These are phyloP conservation scores for Chalara sp. DNA, from an alignment of 2,329 filamentous ascomycete genomes.

Conservation along the genomic window DNA sequence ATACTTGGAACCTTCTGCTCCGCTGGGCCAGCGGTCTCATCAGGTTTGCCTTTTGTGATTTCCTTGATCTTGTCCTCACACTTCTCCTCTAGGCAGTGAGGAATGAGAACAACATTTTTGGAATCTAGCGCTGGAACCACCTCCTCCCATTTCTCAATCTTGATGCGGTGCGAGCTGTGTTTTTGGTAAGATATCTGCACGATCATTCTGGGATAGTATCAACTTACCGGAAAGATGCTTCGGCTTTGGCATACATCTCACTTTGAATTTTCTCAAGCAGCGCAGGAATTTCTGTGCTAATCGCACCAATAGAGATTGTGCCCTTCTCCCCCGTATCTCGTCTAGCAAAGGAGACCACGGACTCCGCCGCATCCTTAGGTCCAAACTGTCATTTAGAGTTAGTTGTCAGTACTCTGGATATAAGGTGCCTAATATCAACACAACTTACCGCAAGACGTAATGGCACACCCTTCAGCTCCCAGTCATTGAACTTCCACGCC, in stretches of 20 bases:
- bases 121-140: slow-evolving; percentile 84
- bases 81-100: slow-evolving; percentile 72
- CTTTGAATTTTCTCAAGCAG: slow-evolving; percentile 86
- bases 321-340: slow-evolving; percentile 83
- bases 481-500: slow-evolving; percentile 98
- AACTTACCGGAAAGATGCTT: slow-evolving; percentile 55
- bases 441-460: slow-evolving; percentile 58
- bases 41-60: slow-evolving; percentile 70
- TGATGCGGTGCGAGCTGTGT: slow-evolving; percentile 62
- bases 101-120: slow-evolving; percentile 90
- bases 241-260: slow-evolving; percentile 70
- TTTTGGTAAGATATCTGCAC: background rate
- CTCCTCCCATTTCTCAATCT: slow-evolving; percentile 81
- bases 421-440: too few species aligned
- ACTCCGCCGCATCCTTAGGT: slow-evolving; percentile 83
- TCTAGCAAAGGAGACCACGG: slow-evolving; percentile 77
- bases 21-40: slow-evolving; percentile 36
- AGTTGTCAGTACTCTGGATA: too few species aligned
- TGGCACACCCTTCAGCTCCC: slow-evolving; percentile 94
- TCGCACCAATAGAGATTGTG: slow-evolving; percentile 67
- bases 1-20: slow-evolving; percentile 57
- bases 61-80: slow-evolving; percentile 97
- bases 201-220: background rate
- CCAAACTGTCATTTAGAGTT: slow-evolving; percentile 57
- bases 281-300: slow-evolving; percentile 66